phyloP scores from a whole-genome alignment of 2,329 filamentous ascomycete genomes.

The Trichoderma endophyticum region DNA sequence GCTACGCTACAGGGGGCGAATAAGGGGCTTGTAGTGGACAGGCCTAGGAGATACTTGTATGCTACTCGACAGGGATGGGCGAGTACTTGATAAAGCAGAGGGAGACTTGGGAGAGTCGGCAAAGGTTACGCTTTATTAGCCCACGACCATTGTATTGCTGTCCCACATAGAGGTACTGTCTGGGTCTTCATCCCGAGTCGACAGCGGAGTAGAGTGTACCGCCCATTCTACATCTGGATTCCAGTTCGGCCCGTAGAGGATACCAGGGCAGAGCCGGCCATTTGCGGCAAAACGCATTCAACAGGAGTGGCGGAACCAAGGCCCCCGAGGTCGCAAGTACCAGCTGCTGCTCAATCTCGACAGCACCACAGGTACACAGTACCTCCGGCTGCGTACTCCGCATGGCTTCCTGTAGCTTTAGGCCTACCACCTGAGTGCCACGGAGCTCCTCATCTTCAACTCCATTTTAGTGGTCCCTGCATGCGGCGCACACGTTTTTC shows the following conservation, averaged over 20 bases:
- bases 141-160: neutral
- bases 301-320: neutral
- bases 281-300: neutral
- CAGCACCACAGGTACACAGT: neutral
- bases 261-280: neutral
- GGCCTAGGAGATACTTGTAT: neutral
- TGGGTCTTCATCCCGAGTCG: neutral
- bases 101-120: neutral
- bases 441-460: constrained; percentile 5
- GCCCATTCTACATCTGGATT: neutral
- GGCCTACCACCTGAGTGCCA: constrained; percentile 3
- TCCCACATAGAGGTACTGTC: neutral
- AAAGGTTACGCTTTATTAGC: neutral
- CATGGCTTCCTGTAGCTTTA: neutral
- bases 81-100: neutral
- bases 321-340: neutral
- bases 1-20: constrained; percentile 1
- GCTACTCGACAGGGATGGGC: neutral
- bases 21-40: constrained; percentile 2
- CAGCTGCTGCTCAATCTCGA: neutral
- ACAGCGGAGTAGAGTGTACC: neutral
- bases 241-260: neutral
- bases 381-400: neutral
- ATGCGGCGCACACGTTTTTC: constrained; percentile 9
- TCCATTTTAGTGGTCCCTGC: constrained; percentile 13